Base-by-base conservation (phyloP, 805 yeast genomes). In the Brettanomyces nanus region DNA sequence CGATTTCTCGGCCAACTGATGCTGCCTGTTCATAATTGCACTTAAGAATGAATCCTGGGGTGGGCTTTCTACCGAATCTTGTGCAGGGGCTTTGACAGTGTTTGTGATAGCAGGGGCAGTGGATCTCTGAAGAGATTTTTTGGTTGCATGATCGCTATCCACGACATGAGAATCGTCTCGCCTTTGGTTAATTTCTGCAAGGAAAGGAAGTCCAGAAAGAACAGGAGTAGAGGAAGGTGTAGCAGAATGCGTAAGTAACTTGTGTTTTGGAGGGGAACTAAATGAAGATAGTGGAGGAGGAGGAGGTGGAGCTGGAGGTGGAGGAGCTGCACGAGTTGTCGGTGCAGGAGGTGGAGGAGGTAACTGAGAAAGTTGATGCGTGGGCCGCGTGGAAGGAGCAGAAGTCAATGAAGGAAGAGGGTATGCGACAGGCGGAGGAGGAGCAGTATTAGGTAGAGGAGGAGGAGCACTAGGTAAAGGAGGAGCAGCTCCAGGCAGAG, bases 151-250 rank as follows among this genome's bases (percentile, higher is more conserved):
- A 13, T 39, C 45, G 17, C 48, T 56, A 38, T 67, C 75, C n/a
- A 75, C 63, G 11, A 73, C 78, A 51, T 62, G 52, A 1, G 68
- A 42, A 17, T 76, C 77, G 44, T 69, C 65, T 53, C 81, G 62
- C 51, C 70, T 73, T 28, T 69, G 66, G 43, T 75, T 73, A 35
- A 77, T 76, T 41, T 75, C 73, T 1, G 76, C 76, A 35, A 76
- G 61, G 47, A 77, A 76, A 5, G 84, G 82, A 19, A 75, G 52
- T 0, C 65, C 70, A 1, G 74, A 75, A 5, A 51, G 36, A 7
- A 52, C 39, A 14, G 33, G 22, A 10, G 43, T 35, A 17, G 48
- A 37, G 19, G 38, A 25, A 13, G 35, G 44, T 11, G 58, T 52
- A 13, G 47, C 49, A 6, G 40, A 35, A 6, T 43, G 28, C 4